Base-by-base conservation (phyloP, 2,329 filamentous ascomycete genomes). In the Claviceps africana region DNA sequence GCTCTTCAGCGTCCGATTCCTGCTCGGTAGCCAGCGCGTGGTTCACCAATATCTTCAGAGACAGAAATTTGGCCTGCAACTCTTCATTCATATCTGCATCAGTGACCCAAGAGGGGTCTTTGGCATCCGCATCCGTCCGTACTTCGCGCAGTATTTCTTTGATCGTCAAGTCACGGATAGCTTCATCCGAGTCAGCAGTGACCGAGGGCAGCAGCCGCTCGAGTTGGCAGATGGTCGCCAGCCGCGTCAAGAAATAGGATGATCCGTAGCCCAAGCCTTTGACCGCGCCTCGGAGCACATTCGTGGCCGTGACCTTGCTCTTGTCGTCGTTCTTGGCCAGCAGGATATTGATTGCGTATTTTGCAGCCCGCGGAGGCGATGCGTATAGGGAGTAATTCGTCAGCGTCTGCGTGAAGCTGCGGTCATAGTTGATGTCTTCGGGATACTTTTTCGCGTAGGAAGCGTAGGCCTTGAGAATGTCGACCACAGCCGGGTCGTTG, bases 391-490 rank as follows among this genome's bases (percentile, higher is more conserved):
- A 87, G 65, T 93, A 97, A 59, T 80, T 84, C 55, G 85, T 81
- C 65, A 98, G 77, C 1, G 88, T 84, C 61, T 93, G 82, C 33
- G 82, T 75, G 60, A 97, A 91, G 58, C 86, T 86, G 52, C 84
- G 81, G 56, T 95, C 86, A 54, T 81, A 79, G 1, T 87, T 86
- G 51, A 98, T 79, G 55, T 97, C 90, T 11, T 82, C 76, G 0
- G 91, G 83, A 59, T 94, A 91, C 60, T 85, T 89, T 61, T 84
- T 85, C 1, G 90, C 87, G 65, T 95, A 98, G 2, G 86, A 88
- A 10, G 91, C 86, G 64, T 93, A 96, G 2, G 94, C 91, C 65
- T 95, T 96, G 54, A 98, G 74, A 2, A 91, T 91, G 61, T 96
- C 88, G 13, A 93, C 87, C n/a, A 87, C 83, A 3, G 79, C 76